Conservation (phyloP, 257 asterid species). For the Asclepias syriaca region DNA sequence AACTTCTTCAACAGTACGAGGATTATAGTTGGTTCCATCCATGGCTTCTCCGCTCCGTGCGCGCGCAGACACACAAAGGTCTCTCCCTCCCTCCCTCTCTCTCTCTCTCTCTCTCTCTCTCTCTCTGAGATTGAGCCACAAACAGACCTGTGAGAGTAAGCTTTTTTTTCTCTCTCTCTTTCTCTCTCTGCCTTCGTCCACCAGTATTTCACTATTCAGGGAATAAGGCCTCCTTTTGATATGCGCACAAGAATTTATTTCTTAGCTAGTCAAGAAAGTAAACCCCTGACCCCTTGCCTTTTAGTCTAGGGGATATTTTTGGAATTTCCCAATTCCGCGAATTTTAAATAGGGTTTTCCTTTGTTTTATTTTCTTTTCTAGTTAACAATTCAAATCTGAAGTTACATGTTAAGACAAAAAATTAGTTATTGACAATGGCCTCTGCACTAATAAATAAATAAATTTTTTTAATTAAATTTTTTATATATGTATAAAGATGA, state of each 20-base stretch:
- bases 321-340: not conserved
- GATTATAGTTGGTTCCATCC: conserved; percentile 28
- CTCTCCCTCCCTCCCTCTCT: not conserved
- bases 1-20: conserved; percentile 39
- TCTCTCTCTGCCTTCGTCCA: not conserved
- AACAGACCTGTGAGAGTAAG: not conserved
- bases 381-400: too few species aligned
- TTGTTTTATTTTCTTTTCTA: too few species aligned
- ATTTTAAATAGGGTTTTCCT: not conserved
- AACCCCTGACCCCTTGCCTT: not conserved
- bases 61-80: not conserved
- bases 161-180: not conserved
- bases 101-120: not conserved
- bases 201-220: not conserved
- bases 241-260: not conserved
- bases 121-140: not conserved
- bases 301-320: not conserved
- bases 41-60: conserved; percentile 5
- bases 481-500: too few species aligned
- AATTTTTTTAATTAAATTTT: too few species aligned
- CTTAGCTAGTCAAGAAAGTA: not conserved
- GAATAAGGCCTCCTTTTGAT: not conserved
- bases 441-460: too few species aligned
- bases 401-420: too few species aligned
- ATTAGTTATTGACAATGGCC: too few species aligned